phyloP scores from a whole-genome alignment of 1,139 yeast genomes.

The Ogataea hybrid region DNA sequence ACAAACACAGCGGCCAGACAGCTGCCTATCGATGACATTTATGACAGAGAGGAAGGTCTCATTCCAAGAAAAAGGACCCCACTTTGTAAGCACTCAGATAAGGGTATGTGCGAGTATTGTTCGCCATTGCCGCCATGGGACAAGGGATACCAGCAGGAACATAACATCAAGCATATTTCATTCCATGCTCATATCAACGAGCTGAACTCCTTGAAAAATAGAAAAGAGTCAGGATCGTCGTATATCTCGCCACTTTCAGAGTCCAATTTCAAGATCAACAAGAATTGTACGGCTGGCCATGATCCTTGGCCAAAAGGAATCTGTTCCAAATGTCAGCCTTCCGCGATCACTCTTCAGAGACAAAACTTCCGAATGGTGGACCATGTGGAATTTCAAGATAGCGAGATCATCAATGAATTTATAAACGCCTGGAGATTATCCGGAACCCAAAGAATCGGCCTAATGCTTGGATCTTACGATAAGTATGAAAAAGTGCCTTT shows the following conservation, averaged over 20 bases:
- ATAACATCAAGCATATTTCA: constrained; percentile 84
- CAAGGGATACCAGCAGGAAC: constrained; percentile 64
- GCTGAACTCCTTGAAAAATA: constrained; percentile 67
- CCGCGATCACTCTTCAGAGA: constrained; percentile 88
- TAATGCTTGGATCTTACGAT: constrained; percentile 79
- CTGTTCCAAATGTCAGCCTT: constrained; percentile 96
- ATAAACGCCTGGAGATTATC: constrained; percentile 90
- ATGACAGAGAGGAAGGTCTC: constrained; percentile 70
- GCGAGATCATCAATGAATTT: constrained; percentile 71
- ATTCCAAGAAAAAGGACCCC: constrained; percentile 61
- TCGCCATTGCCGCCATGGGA: constrained; percentile 97
- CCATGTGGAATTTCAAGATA: constrained; percentile 86
- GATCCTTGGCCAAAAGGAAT: constrained; percentile 93
- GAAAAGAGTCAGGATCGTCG: constrained; percentile 57
- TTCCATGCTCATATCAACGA: constrained; percentile 82
- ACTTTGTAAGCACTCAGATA: constrained; percentile 84
- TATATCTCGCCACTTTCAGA: constrained; percentile 80
- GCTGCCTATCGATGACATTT: constrained; percentile 61
- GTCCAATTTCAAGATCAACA: constrained; percentile 64
- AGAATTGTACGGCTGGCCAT: constrained; percentile 75
- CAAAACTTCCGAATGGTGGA: constrained; percentile 96
- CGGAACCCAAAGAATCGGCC: constrained; percentile 85
- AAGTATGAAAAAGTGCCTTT: constrained; percentile 80
- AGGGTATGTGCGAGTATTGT: constrained; percentile 98
- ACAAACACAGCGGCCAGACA: constrained; percentile 30